phyloP scores from a whole-genome alignment of 306 rosid genomes.

The Benincasa hispida region DNA sequence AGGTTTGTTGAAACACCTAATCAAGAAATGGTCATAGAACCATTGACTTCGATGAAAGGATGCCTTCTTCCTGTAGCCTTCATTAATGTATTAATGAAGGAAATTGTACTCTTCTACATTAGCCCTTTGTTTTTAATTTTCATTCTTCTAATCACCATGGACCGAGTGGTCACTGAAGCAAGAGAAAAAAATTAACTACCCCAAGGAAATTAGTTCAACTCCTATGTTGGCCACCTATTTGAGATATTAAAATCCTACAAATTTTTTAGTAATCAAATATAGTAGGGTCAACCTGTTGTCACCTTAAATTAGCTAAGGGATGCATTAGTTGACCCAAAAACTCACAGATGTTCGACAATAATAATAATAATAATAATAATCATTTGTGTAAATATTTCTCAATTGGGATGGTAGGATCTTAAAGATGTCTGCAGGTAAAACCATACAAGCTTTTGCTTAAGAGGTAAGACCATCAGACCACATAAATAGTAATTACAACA shows the following conservation, averaged over 20 bases:
- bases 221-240: not conserved
- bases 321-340: not conserved
- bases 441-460: not conserved
- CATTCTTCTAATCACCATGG: not conserved
- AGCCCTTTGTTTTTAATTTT: too few species aligned
- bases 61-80: not conserved
- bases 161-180: not conserved
- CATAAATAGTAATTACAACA: not conserved
- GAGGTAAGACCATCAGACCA: not conserved
- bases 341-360: not conserved
- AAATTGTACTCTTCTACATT: not conserved
- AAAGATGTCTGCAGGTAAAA: not conserved
- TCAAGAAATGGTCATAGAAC: conserved; percentile 31
- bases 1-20: conserved; percentile 51
- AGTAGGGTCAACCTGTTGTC: not conserved
- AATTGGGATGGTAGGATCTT: not conserved
- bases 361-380: not conserved
- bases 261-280: not conserved
- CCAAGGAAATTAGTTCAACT: not conserved
- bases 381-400: not conserved
- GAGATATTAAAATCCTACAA: not conserved
- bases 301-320: not conserved
- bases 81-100: not conserved
- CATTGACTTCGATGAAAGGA: not conserved
- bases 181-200: not conserved